A percentile compares a stretch with the other conserved stretches of the same genome.
Evolutionary conservation across 1,284 basidiomycete species (phyloP).

Genomic region (Tetrapyrgos nigripes): DNA sequence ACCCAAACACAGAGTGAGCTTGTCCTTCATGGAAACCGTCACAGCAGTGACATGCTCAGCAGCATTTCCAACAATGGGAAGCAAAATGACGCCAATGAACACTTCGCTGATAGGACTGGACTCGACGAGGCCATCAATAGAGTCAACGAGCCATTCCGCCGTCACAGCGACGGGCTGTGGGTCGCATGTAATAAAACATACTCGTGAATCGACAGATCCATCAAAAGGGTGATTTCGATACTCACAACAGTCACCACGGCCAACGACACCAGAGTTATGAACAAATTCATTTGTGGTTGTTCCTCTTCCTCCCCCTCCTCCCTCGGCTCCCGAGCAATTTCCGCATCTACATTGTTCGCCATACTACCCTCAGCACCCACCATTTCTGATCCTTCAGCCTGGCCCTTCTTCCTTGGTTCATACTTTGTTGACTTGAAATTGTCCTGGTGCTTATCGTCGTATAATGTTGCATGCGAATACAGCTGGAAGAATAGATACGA

Average conservation of each 20-base stretch:
- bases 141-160: slow-evolving; percentile 8
- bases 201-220: too few species aligned
- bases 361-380: too few species aligned
- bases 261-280: slow-evolving; percentile 60
- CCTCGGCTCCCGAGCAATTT: not conserved
- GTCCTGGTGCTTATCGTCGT: slow-evolving; percentile 55
- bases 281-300: slow-evolving; percentile 60
- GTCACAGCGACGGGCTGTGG: slow-evolving; percentile 7
- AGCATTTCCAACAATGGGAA: slow-evolving; percentile 10
- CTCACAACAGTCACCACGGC: slow-evolving; percentile 69
- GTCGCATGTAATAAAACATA: not conserved
- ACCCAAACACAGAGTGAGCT: slow-evolving; percentile 2
- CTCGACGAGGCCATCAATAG: slow-evolving; percentile 2
- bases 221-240: too few species aligned
- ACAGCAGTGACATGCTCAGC: slow-evolving; percentile 6
- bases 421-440: slow-evolving; percentile 50
- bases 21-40: slow-evolving; percentile 5
- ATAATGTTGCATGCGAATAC: slow-evolving; percentile 82
- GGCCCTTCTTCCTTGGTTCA: slow-evolving; percentile 13
- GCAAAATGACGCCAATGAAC: slow-evolving; percentile 7
- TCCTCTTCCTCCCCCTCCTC: slow-evolving; percentile 55
- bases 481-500: slow-evolving; percentile 87
- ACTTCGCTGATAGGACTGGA: slow-evolving; percentile 1
- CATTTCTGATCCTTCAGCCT: too few species aligned
- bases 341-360: not conserved